A percentile compares a stretch with the other conserved stretches of the same genome.
phyloP scores from a whole-genome alignment of 2,329 filamentous ascomycete species.

The Fulvia fulva region DNA sequence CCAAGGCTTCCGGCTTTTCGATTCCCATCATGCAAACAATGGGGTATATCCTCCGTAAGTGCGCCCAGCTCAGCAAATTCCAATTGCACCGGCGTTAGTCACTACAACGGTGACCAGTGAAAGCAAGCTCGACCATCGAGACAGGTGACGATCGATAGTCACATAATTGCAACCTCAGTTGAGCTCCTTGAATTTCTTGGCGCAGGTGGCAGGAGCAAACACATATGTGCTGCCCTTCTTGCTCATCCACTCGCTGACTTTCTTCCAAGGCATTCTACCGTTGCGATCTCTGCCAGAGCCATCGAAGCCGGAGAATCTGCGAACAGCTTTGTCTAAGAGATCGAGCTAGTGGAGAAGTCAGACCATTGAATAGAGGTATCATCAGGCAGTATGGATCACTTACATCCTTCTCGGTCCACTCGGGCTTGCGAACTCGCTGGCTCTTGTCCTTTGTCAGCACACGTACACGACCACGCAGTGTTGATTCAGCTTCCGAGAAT shows the following conservation, averaged over 20 bases:
- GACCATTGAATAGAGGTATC: not conserved
- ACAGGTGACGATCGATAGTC: not conserved
- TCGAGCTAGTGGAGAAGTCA: conserved; percentile 26
- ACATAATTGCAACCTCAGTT: conserved; percentile 1
- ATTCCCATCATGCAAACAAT: not conserved
- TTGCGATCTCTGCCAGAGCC: conserved; percentile 4
- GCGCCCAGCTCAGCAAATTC: not conserved
- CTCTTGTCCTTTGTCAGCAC: conserved; percentile 61
- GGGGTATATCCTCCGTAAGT: not conserved
- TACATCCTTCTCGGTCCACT: conserved; percentile 63
- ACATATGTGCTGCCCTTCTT: conserved; percentile 53
- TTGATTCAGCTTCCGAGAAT: conserved; percentile 65
- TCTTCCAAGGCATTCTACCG: conserved; percentile 54
- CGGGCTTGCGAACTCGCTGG: conserved; percentile 61
- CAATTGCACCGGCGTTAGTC: not conserved
- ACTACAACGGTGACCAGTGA: not conserved
- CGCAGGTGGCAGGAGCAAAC: conserved; percentile 59
- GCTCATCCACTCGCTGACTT: conserved; percentile 52
- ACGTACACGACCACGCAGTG: conserved; percentile 64
- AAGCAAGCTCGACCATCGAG: not conserved
- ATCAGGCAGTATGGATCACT: conserved; percentile 36
- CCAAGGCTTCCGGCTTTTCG: not conserved
- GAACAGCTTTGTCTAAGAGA: conserved; percentile 27
- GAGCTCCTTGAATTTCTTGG: conserved; percentile 57
- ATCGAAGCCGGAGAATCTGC: conserved; percentile 4